These are phyloP conservation scores for Saccharomycopsis lassenensis DNA, from an alignment of 805 yeast species.

Conservation along the genomic window DNA sequence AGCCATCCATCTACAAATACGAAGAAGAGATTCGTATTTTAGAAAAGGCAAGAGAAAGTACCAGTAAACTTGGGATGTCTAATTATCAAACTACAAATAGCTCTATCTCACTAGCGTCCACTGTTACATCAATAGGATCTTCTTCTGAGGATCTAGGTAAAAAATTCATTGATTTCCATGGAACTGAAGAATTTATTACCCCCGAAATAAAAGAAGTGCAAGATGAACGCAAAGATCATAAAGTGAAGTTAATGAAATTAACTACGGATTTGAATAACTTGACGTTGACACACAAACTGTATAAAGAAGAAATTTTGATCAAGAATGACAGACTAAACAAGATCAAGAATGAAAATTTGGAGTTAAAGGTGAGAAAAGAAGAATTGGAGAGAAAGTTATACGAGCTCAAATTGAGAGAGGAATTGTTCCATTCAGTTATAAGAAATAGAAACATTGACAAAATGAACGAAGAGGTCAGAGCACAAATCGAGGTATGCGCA, in stretches of 20 bases:
- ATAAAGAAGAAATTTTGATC: slow-evolving; percentile 13
- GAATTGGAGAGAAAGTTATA: slow-evolving; percentile 7
- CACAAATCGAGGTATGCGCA: slow-evolving; percentile 10
- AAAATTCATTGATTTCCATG: neutral
- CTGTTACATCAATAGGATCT: neutral
- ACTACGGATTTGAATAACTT: slow-evolving; percentile 16
- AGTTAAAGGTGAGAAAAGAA: slow-evolving; percentile 14
- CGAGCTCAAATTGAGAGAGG: slow-evolving; percentile 11
- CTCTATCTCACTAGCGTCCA: neutral
- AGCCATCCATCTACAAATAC: slow-evolving; percentile 13
- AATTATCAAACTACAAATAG: too few species aligned
- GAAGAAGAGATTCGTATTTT: slow-evolving; percentile 14
- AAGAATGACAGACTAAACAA: slow-evolving; percentile 14
- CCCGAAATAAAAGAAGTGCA: slow-evolving; percentile 8
- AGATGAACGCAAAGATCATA: slow-evolving; percentile 9
- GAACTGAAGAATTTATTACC: slow-evolving; percentile 2
- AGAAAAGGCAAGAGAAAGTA: slow-evolving; percentile 6
- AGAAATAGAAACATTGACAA: slow-evolving; percentile 11
- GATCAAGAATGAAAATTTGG: slow-evolving; percentile 8
- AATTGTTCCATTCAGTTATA: slow-evolving; percentile 10
- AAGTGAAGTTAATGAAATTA: slow-evolving; percentile 12
- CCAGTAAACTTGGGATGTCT: slow-evolving; percentile 1
- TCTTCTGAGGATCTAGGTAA: too few species aligned
- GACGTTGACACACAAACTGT: slow-evolving; percentile 14
- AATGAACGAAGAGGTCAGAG: slow-evolving; percentile 13